These are phyloP conservation scores for Mycena polygramma DNA, from an alignment of 768 basidiomycete species.

Conservation along the genomic window DNA sequence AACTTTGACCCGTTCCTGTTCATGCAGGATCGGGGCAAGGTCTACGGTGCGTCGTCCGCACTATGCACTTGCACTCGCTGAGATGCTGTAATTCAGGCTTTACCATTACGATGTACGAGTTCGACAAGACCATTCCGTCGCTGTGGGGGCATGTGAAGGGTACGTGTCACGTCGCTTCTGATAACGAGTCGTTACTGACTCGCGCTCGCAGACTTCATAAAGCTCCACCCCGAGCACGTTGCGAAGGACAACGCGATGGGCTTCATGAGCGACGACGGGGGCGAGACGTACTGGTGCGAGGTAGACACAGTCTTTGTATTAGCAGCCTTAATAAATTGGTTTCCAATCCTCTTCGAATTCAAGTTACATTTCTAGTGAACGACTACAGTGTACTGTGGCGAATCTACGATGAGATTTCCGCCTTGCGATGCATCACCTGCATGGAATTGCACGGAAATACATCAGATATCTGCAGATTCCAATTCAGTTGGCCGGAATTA, in stretches of 20 bases:
- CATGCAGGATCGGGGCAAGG: constrained; percentile 78
- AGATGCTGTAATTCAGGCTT: constrained; percentile 57
- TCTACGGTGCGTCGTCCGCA: constrained; percentile 61
- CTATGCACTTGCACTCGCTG: not conserved
- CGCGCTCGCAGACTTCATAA: constrained; percentile 64
- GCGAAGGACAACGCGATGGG: constrained; percentile 70
- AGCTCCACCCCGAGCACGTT: constrained; percentile 66
- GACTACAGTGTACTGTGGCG: too few species aligned
- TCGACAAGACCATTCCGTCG: constrained; percentile 78
- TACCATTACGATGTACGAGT: constrained; percentile 83
- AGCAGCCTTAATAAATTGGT: too few species aligned
- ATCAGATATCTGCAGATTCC: too few species aligned
- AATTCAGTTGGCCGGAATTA: too few species aligned
- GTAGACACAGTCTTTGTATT: too few species aligned
- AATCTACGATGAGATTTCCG: too few species aligned
- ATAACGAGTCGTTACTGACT: not conserved
- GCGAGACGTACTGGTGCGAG: constrained; percentile 77
- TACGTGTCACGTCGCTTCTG: constrained; percentile 54
- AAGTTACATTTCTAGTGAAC: too few species aligned
- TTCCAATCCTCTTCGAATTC: too few species aligned
- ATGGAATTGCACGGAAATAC: too few species aligned
- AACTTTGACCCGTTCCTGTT: constrained; percentile 75
- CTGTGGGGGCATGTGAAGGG: constrained; percentile 81
- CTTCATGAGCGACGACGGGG: constrained; percentile 64
- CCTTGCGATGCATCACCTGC: too few species aligned